Evolutionary conservation across 1,139 yeast genomes (phyloP).

Genomic region (Kodamaea plutei): DNA sequence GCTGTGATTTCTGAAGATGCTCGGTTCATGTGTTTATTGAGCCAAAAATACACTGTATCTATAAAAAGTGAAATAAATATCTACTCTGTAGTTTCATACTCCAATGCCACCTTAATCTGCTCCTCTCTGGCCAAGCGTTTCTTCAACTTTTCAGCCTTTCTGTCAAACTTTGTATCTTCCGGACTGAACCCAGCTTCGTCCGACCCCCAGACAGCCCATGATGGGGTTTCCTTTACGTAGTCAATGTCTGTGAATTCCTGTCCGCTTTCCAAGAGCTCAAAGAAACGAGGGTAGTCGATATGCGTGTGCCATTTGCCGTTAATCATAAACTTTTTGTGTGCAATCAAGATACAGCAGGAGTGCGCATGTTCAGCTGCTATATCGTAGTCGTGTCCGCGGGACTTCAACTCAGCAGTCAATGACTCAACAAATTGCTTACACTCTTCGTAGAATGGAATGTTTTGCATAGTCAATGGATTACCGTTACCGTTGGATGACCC

Average conservation of each 20-base stretch:
- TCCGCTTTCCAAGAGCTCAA: conserved; percentile 63
- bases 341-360: conserved; percentile 85
- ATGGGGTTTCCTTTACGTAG: conserved; percentile 76
- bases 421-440: conserved; percentile 70
- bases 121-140: conserved; percentile 41
- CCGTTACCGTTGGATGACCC: conserved; percentile 80
- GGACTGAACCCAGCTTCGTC: conserved; percentile 88
- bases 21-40: too few relatives aligned
- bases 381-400: conserved; percentile 67
- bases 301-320: conserved; percentile 84
- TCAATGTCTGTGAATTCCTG: conserved; percentile 72
- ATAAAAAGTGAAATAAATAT: too few relatives aligned
- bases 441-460: conserved; percentile 91
- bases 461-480: conserved; percentile 90
- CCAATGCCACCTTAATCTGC: conserved; percentile 4
- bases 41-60: too few relatives aligned
- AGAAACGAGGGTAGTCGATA: conserved; percentile 76
- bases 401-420: conserved; percentile 54
- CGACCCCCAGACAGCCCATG: conserved; percentile 89
- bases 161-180: conserved; percentile 63
- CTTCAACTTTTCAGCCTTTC: conserved; percentile 61
- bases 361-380: conserved; percentile 96
- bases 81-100: too few relatives aligned
- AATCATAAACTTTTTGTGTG: conserved; percentile 66
- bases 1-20: too few relatives aligned